phyloP scores from a whole-genome alignment of 73 alveolate genomes.

The Paraurostyla sp. region DNA sequence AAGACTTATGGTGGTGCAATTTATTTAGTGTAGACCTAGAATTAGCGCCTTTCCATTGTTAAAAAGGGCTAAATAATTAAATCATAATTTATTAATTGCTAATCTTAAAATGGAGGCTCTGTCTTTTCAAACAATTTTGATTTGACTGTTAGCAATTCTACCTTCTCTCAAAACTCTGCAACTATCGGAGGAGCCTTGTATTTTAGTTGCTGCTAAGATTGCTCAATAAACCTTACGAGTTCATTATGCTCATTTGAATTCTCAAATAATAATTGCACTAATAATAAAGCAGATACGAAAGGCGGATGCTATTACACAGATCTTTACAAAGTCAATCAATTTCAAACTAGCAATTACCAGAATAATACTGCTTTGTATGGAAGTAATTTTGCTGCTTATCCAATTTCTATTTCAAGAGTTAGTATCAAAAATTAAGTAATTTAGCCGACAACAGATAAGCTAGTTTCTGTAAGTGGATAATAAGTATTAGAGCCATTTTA shows the following conservation, averaged over 20 bases:
- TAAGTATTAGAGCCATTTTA: background rate
- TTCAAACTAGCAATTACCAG: background rate
- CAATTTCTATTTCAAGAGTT: background rate
- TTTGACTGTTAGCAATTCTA: too few relatives aligned
- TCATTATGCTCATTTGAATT: background rate
- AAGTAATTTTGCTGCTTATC: constrained; percentile 1
- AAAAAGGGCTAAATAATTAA: too few relatives aligned
- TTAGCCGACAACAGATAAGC: background rate
- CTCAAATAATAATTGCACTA: background rate
- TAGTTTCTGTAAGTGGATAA: constrained; percentile 31
- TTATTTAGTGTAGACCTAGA: too few relatives aligned
- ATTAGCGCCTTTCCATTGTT: too few relatives aligned
- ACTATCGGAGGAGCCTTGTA: constrained; percentile 9
- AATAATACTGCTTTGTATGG: constrained; percentile 1
- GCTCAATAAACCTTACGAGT: background rate
- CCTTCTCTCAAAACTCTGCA: background rate
- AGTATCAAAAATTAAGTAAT: background rate
- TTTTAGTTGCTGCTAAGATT: constrained; percentile 30
- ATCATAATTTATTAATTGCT: too few relatives aligned
- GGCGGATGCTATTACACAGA: constrained; percentile 51
- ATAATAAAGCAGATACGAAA: background rate
- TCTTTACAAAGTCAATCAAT: background rate
- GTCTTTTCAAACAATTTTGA: too few relatives aligned
- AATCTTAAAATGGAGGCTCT: too few relatives aligned
- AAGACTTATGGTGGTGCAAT: too few relatives aligned